Conservation (phyloP, 768 basidiomycete genomes). For the Amanita rubescens region DNA sequence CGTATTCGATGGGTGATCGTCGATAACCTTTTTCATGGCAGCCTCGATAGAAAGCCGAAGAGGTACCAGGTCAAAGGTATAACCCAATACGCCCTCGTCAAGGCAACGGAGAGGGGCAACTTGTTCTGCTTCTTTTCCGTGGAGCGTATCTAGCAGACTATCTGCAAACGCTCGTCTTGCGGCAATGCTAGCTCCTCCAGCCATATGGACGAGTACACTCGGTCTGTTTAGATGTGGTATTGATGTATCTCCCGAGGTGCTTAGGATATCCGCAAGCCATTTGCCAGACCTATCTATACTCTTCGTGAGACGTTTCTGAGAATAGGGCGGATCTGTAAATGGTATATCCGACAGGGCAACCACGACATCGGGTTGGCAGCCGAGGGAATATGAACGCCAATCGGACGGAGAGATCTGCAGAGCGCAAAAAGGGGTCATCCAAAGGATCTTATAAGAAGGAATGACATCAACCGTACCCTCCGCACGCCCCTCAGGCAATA, state of each 20-base stretch:
- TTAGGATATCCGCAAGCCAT: slow-evolving; percentile 56
- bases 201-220: slow-evolving; percentile 58
- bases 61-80: slow-evolving; percentile 61
- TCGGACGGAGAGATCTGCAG: slow-evolving; percentile 44
- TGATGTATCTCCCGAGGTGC: not conserved
- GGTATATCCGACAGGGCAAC: slow-evolving; percentile 67
- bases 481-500: slow-evolving; percentile 62
- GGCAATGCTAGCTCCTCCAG: slow-evolving; percentile 44
- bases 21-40: slow-evolving; percentile 1
- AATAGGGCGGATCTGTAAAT: slow-evolving; percentile 54
- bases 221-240: not conserved
- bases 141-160: slow-evolving; percentile 46
- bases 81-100: slow-evolving; percentile 66
- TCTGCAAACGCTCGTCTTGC: slow-evolving; percentile 63
- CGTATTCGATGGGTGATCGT: slow-evolving; percentile 1
- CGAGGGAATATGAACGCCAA: slow-evolving; percentile 47
- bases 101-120: slow-evolving; percentile 46
- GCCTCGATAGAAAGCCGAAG: slow-evolving; percentile 27
- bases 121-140: slow-evolving; percentile 46
- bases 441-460: slow-evolving; percentile 3
- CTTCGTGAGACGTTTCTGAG: slow-evolving; percentile 74
- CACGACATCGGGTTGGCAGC: slow-evolving; percentile 61
- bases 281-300: slow-evolving; percentile 59
- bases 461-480: slow-evolving; percentile 37
- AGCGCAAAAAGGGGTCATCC: not conserved